Conservation (phyloP, 2,329 filamentous ascomycete species). For the Phaeosphaeriaceae sp. region DNA sequence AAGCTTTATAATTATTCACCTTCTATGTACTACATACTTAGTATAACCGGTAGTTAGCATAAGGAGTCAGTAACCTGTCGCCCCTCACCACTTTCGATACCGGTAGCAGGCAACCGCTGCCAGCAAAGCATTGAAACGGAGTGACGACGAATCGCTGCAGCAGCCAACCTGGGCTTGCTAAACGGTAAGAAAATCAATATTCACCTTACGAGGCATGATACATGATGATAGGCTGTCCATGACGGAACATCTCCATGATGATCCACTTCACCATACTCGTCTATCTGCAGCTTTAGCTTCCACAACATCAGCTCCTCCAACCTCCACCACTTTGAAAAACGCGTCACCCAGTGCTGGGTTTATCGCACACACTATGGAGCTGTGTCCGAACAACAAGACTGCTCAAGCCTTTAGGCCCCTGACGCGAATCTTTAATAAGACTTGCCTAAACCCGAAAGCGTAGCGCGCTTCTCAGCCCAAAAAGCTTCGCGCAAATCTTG, state of each 20-base stretch:
- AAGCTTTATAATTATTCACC: too few species aligned
- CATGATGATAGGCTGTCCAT: slow-evolving; percentile 1
- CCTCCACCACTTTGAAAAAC: slow-evolving; percentile 6
- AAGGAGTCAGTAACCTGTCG: slow-evolving; percentile 10
- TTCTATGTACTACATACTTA: slow-evolving; percentile 4
- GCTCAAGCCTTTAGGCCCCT: not conserved
- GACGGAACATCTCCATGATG: slow-evolving; percentile 11
- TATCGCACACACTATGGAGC: slow-evolving; percentile 6
- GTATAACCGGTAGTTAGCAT: too few species aligned
- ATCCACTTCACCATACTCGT: slow-evolving; percentile 3
- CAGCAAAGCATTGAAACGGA: slow-evolving; percentile 1
- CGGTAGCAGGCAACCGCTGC: not conserved
- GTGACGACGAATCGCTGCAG: slow-evolving; percentile 3
- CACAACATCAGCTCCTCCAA: slow-evolving; percentile 11
- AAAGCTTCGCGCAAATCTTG: not conserved
- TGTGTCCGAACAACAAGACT: slow-evolving; percentile 5
- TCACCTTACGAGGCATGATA: slow-evolving; percentile 3
- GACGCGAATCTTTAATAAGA: not conserved
- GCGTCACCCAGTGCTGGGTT: slow-evolving; percentile 5
- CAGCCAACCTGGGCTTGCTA: slow-evolving; percentile 1
- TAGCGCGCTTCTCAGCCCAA: not conserved
- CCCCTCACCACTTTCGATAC: slow-evolving; percentile 6
- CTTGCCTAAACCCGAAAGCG: not conserved
- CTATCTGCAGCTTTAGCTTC: slow-evolving; percentile 5
- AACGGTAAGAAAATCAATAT: slow-evolving; percentile 11